Base-by-base conservation (phyloP, 1,284 basidiomycete genomes). In the Vanrija sp. region DNA sequence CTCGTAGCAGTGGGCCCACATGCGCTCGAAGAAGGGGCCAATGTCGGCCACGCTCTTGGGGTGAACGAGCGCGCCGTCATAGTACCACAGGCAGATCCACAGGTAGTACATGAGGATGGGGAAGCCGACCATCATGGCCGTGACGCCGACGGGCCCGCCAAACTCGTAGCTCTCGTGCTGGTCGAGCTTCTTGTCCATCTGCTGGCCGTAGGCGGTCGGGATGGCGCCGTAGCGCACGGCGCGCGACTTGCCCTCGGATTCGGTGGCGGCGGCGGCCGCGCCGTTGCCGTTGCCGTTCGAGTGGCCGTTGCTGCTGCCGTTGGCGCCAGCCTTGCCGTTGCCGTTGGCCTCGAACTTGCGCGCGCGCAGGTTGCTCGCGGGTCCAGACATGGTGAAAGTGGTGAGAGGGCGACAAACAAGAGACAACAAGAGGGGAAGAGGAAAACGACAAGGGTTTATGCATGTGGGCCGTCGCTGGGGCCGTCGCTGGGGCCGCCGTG, bases 61-160 rank as follows among this genome's bases (percentile, higher is more conserved):
- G 62, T 83, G 77, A n/a, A 89, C 84, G 41, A 96, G 79, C 64
- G 83, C 81, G 49, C 95, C 95, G 63, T 97, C 87, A 73, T 98
- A 94, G 77, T 93, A 96, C 84, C 89, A 93, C 38, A 98, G 82
- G 69, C 96, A 99, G 63, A 93, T 91, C 90, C 92, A 98, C 63
- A 98, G 84, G 78, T 98, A 98, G 78, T 98, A 77, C 76, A 77
- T 77, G 27, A 77, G 57, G 18, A 67, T 31, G 0, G 95, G 95
- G 75, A 98, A 99, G 49, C 88, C 85, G 25, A 86, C 81, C 88
- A 99, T 98, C 80, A 99, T 98, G 25, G 87, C 88, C 10, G 85
- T 77, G 41, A 94, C 91, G 45, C 96, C 95, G 77, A 82, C 80
- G 41, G 95, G 94, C 8, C 95, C 95, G 62, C 95, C 96, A 68